Percentiles rank a stretch among this genome's conserved stretches.
Conservation (phyloP, 2,329 filamentous ascomycete genomes). For the Sporothrix pallida region DNA sequence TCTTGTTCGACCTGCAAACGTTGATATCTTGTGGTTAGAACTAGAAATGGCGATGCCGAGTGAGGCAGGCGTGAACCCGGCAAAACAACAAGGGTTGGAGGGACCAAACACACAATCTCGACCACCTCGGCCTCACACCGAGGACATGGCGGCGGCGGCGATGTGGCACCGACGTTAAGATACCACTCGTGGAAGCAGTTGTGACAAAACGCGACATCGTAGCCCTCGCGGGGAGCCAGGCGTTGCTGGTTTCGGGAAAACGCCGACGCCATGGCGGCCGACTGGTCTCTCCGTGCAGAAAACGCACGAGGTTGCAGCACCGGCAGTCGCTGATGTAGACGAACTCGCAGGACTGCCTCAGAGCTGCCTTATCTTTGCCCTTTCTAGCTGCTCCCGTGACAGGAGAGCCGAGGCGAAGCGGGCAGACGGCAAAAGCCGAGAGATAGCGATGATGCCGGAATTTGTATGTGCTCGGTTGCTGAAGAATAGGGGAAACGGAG, state of each 20-base stretch:
- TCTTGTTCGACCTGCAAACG: neutral
- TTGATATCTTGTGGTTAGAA: neutral
- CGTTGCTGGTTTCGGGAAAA: slow-evolving; percentile 42
- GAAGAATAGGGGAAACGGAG: neutral
- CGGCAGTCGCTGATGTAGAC: neutral
- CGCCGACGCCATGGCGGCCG: slow-evolving; percentile 41
- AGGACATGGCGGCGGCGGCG: slow-evolving; percentile 79
- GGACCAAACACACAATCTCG: slow-evolving; percentile 73
- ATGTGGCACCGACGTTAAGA: slow-evolving; percentile 66
- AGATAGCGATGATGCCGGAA: slow-evolving; percentile 7
- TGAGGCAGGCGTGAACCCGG: slow-evolving; percentile 52
- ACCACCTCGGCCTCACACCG: slow-evolving; percentile 78
- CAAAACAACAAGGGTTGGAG: neutral
- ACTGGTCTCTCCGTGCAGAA: too few relatives aligned
- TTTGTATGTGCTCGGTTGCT: neutral
- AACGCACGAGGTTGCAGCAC: neutral
- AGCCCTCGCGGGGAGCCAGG: slow-evolving; percentile 57
- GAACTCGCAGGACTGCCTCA: neutral
- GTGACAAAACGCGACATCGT: slow-evolving; percentile 87
- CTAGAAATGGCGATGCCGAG: neutral
- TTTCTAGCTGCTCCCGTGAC: slow-evolving; percentile 8
- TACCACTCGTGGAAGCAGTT: slow-evolving; percentile 82
- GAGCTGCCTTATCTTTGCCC: neutral
- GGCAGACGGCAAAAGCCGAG: slow-evolving; percentile 21
- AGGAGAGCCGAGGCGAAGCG: slow-evolving; percentile 5